These are phyloP conservation scores for Suhomyces pyralidae DNA, from an alignment of 805 yeast genomes.

Conservation along the genomic window DNA sequence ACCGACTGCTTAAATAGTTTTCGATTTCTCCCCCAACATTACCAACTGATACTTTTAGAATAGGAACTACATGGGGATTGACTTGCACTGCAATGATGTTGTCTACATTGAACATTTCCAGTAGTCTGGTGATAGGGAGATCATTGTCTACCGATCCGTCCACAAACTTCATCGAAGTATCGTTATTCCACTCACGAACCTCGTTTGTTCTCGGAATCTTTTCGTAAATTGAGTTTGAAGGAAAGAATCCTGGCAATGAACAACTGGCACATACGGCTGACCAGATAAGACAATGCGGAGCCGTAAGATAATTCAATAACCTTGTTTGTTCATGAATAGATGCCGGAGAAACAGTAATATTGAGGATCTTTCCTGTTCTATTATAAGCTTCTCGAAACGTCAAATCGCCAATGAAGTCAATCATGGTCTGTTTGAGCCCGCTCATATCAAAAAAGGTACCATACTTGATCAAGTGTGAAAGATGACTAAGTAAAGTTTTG, in stretches of 20 bases:
- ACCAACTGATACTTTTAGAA: slow-evolving; percentile 64
- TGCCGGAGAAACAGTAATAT: slow-evolving; percentile 91
- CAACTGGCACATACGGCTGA: slow-evolving; percentile 93
- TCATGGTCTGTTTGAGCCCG: slow-evolving; percentile 71
- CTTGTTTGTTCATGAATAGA: slow-evolving; percentile 89
- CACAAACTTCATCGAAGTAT: slow-evolving; percentile 71
- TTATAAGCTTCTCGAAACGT: slow-evolving; percentile 94
- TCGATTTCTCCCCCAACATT: slow-evolving; percentile 70
- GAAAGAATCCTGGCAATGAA: slow-evolving; percentile 88
- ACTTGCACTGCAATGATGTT: slow-evolving; percentile 98
- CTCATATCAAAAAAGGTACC: slow-evolving; percentile 88
- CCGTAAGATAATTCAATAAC: slow-evolving; percentile 71
- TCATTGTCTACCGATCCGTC: slow-evolving; percentile 97
- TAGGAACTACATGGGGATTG: slow-evolving; percentile 92
- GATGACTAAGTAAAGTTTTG: slow-evolving; percentile 42
- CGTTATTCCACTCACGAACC: slow-evolving; percentile 77
- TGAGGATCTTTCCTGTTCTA: slow-evolving; percentile 88
- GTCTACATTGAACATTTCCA: slow-evolving; percentile 96
- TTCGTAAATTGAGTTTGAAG: slow-evolving; percentile 81
- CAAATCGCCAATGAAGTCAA: slow-evolving; percentile 76
- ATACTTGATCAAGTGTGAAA: slow-evolving; percentile 62
- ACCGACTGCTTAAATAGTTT: slow-evolving; percentile 52
- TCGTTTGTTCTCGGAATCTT: slow-evolving; percentile 72
- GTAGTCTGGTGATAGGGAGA: slow-evolving; percentile 81
- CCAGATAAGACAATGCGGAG: slow-evolving; percentile 81